Evolutionary conservation across 2,329 filamentous ascomycete species (phyloP).

Genomic region (Aspergillus ustus): DNA sequence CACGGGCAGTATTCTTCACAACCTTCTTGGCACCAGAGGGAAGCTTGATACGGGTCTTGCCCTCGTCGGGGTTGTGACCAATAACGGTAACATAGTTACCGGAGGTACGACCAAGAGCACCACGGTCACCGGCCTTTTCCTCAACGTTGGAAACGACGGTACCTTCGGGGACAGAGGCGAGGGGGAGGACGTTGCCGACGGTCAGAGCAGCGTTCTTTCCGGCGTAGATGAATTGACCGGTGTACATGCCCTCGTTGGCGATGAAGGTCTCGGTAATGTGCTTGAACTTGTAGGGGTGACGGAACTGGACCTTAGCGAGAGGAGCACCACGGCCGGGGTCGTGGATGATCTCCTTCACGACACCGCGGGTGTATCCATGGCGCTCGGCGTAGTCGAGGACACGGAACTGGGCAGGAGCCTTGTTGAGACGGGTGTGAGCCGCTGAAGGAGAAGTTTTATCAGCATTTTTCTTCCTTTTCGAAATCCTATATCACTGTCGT

Average conservation of each 20-base stretch:
- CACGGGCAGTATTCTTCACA: slow-evolving; percentile 85
- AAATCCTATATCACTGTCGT: slow-evolving; percentile 22
- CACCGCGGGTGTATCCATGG: slow-evolving; percentile 96
- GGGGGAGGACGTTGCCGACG: slow-evolving; percentile 95
- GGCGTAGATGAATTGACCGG: slow-evolving; percentile 99
- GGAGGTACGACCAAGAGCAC: slow-evolving; percentile 92
- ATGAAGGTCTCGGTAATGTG: slow-evolving; percentile 99
- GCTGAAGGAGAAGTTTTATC: slow-evolving; percentile 54
- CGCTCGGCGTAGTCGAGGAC: slow-evolving; percentile 95
- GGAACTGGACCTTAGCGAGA: slow-evolving; percentile 95
- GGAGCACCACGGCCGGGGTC: slow-evolving; percentile 97
- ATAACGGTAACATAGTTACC: slow-evolving; percentile 99
- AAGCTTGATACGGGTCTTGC: slow-evolving; percentile 99
- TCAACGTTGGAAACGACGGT: slow-evolving; percentile 99
- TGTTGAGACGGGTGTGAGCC: slow-evolving; percentile 89
- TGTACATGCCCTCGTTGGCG: slow-evolving; percentile 99
- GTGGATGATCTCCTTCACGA: slow-evolving; percentile 99
- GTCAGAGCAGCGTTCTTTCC: slow-evolving; percentile 98
- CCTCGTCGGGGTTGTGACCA: slow-evolving; percentile 97
- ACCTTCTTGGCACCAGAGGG: slow-evolving; percentile 99
- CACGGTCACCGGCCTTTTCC: slow-evolving; percentile 98
- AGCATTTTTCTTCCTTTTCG: slow-evolving; percentile 31
- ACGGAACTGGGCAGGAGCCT: slow-evolving; percentile 94
- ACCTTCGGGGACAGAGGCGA: slow-evolving; percentile 95
- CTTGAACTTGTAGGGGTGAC: slow-evolving; percentile 98